Evolutionary conservation across 2,329 filamentous ascomycete species (phyloP).

Genomic region (Aspergillus neoniger): DNA sequence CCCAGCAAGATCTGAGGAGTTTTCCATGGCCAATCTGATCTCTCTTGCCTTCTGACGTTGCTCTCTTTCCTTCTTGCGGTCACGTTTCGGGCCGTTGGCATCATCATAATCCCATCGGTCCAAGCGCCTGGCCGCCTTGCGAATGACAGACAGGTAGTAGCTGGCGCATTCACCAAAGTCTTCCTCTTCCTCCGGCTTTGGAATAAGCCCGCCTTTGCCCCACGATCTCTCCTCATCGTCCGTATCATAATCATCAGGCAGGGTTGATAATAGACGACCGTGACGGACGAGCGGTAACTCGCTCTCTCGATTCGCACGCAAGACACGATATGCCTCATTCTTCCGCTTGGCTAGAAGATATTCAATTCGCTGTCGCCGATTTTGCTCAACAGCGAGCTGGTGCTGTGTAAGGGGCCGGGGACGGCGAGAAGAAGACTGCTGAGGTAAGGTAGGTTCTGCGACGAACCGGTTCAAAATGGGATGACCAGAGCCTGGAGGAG

Average conservation of each 20-base stretch:
- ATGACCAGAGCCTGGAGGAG: slow-evolving; percentile 46
- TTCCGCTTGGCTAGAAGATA: slow-evolving; percentile 49
- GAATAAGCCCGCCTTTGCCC: slow-evolving; percentile 47
- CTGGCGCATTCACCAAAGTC: slow-evolving; percentile 52
- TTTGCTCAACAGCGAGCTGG: slow-evolving; percentile 52
- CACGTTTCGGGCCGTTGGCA: slow-evolving; percentile 41
- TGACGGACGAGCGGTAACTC: slow-evolving; percentile 45
- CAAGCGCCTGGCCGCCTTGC: slow-evolving; percentile 45
- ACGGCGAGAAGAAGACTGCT: slow-evolving; percentile 39
- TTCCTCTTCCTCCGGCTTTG: slow-evolving; percentile 46
- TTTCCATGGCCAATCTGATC: slow-evolving; percentile 23
- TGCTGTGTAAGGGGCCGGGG: slow-evolving; percentile 53
- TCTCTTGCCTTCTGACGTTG: slow-evolving; percentile 39
- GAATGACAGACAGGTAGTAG: slow-evolving; percentile 46
- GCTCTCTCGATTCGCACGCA: slow-evolving; percentile 41
- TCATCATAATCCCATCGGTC: slow-evolving; percentile 50
- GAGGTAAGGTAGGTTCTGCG: slow-evolving; percentile 34
- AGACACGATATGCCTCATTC: slow-evolving; percentile 38
- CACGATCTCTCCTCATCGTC: slow-evolving; percentile 48
- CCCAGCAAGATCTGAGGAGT: slow-evolving; percentile 18
- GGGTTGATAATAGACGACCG: slow-evolving; percentile 43
- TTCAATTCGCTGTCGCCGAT: slow-evolving; percentile 51
- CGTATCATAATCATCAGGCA: slow-evolving; percentile 50
- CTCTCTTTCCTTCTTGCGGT: slow-evolving; percentile 41
- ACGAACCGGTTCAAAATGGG: slow-evolving; percentile 46